Base-by-base conservation (phyloP, 495 filamentous ascomycete genomes). In the Trichoderma reesei region DNA sequence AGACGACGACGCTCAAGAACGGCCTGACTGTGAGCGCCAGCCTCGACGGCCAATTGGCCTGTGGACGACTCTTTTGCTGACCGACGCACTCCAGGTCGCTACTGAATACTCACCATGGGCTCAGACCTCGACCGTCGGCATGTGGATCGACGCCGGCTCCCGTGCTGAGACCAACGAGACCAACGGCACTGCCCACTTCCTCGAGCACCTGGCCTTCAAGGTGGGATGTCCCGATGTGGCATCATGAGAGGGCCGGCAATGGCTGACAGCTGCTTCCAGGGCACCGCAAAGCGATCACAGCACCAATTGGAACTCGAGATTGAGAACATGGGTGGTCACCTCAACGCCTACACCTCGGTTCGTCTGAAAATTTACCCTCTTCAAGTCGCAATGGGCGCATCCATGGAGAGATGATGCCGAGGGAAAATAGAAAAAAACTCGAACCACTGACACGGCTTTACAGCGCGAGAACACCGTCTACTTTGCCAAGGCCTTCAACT, bases 141-240 rank as follows among this genome's bases (percentile, higher is more conserved):
- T 99, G 56, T 99, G 95, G 90, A 98, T 99, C 76, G 95, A 99
- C 82, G 92, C 94, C 83, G 94, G 94, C 77, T 95, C 90, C 78
- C 85, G 94, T 75, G 92, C 94, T 76, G 94, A 99, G 85, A 99
- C 94, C 69, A 90, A 94, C 80, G 90, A 88, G 85, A 96, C 92
- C 71, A 98, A 96, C 83, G 94, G 94, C 80, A 98, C 95, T 66
- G 94, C 94, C 66, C 94, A 99, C 82, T 99, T 98, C 84, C 85
- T 99, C 67, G 94, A 99, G 82, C 94, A 99, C 79, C 85, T 99
- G 75, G 95, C 95, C 70, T 99, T 99, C 85, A 99, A 99, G 88
- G 92, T 96, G 82, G 66, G 62, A 54, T 61, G 51, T 63, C 44
- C 63, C 56, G 26, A 48, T 36, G 34, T 41, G n/a, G 62, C 62